Conservation (phyloP, 371 early-diverging fungal genomes). For the Parasitella parasitica region DNA sequence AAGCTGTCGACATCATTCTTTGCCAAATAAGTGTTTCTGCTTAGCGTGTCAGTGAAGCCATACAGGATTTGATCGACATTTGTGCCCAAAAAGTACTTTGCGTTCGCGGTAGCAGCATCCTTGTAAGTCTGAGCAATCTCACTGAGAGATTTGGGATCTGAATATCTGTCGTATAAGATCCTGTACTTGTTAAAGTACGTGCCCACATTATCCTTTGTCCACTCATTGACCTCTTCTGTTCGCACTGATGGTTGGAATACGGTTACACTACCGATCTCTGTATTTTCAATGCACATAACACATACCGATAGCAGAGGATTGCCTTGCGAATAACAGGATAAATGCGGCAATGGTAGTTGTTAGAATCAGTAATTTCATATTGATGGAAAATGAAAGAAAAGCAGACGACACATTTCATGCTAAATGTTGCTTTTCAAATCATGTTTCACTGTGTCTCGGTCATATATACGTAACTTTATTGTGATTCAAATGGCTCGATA, state of each 20-base stretch:
- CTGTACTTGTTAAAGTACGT: constrained; percentile 38
- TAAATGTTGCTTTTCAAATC: neutral
- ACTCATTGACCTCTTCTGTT: constrained; percentile 22
- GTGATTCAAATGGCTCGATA: constrained; percentile 2
- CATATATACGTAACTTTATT: constrained; percentile 11
- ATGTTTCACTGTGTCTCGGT: constrained; percentile 7
- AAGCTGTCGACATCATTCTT: constrained; percentile 5
- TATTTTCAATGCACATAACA: neutral
- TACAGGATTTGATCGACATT: constrained; percentile 15
- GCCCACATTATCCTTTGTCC: constrained; percentile 34
- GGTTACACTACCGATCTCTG: neutral
- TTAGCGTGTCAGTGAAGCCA: constrained; percentile 5
- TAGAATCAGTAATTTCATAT: neutral
- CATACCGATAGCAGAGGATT: constrained; percentile 13
- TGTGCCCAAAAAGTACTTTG: constrained; percentile 13
- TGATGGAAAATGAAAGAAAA: neutral
- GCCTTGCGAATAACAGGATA: neutral
- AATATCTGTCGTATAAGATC: constrained; percentile 11
- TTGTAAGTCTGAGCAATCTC: constrained; percentile 18
- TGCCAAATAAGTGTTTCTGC: constrained; percentile 4
- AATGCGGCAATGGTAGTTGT: neutral
- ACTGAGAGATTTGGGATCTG: constrained; percentile 8
- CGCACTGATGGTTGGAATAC: neutral
- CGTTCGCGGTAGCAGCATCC: constrained; percentile 10
- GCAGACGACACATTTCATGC: neutral